Evolutionary conservation across 176 grass and related monocot genomes (phyloP), one percentile per base, ranked within the genome.

Genomic region (Guadua angustifolia): DNA sequence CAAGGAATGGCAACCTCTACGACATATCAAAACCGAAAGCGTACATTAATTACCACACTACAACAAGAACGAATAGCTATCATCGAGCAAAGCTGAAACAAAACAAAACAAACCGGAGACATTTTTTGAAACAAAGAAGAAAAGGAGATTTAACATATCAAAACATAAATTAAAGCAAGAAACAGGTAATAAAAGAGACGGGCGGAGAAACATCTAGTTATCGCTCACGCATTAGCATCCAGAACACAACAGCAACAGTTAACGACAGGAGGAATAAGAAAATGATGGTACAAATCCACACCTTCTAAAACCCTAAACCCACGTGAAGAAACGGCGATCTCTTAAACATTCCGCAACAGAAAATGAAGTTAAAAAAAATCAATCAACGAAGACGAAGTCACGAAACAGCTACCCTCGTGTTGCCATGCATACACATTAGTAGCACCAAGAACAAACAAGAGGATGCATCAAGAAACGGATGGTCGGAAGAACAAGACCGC

Each of bases 221-320:
- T 6, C 16, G 33, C 39, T 60, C 42, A 9, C 44, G 6, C 32
- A 79, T 24, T 50, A 63, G 57, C 5, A 25, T 35, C 32, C n/a
- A 50, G n/a, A 62, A 50, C 33, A 62, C 13, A 51, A 10, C 53
- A 10, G 53, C 45, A 79, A 13, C 5, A 51, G 10, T 45, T 45
- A 45, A 21, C 43, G 58, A 17, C 46, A 43, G 56, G 36, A 26
- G 42, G 21, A 22, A 44, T 47, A 68, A 69, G 22, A 25, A 39
- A 86, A 63, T 2, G 26, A 25, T 42, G n/a, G 16, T 53, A 72
- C 46, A 79, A 80, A 65, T 44, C 46, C 40, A 66, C 17, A 81
- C 24, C 5, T 73, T 80, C 57, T 45, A 55, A 86, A 86, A 65
- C 84, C 47, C 69, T 86, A 81, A 57, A 65, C 50, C 35, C 47